Conservation (phyloP, 2,329 filamentous ascomycete species). For the Fusarium sp. region DNA sequence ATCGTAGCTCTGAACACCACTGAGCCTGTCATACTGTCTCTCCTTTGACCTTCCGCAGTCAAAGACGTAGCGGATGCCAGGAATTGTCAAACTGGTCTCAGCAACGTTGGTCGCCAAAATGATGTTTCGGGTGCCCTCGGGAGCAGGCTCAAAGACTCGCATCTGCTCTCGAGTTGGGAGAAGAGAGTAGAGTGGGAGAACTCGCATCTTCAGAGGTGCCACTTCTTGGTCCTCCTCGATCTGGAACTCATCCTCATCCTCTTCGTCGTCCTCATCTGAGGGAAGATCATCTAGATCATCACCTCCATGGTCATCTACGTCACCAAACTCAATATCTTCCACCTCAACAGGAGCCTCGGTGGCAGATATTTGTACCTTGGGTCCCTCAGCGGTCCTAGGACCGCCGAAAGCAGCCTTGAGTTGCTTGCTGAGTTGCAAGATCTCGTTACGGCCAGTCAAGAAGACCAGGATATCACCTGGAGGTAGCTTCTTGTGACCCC, state of each 20-base stretch:
- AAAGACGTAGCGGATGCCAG: conserved; percentile 94
- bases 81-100: conserved; percentile 96
- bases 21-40: conserved; percentile 86
- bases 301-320: conserved; percentile 72
- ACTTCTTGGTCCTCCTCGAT: conserved; percentile 72
- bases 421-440: conserved; percentile 82
- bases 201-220: conserved; percentile 80
- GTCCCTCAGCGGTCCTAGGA: conserved; percentile 66
- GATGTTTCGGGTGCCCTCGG: conserved; percentile 85
- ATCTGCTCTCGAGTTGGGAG: conserved; percentile 92
- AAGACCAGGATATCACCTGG: conserved; percentile 94
- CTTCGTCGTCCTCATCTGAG: conserved; percentile 68
- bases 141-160: conserved; percentile 86
- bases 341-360: conserved; percentile 83
- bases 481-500: conserved; percentile 90
- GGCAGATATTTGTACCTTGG: conserved; percentile 80
- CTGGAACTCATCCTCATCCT: conserved; percentile 75
- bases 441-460: conserved; percentile 93
- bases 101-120: conserved; percentile 96
- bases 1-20: conserved; percentile 94
- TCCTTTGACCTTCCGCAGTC: conserved; percentile 95
- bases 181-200: conserved; percentile 94
- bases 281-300: conserved; percentile 70
- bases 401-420: conserved; percentile 76
- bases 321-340: conserved; percentile 88